These are phyloP conservation scores for Spergularia bocconei DNA, from an alignment of 148 eudicot species.

Conservation along the genomic window DNA sequence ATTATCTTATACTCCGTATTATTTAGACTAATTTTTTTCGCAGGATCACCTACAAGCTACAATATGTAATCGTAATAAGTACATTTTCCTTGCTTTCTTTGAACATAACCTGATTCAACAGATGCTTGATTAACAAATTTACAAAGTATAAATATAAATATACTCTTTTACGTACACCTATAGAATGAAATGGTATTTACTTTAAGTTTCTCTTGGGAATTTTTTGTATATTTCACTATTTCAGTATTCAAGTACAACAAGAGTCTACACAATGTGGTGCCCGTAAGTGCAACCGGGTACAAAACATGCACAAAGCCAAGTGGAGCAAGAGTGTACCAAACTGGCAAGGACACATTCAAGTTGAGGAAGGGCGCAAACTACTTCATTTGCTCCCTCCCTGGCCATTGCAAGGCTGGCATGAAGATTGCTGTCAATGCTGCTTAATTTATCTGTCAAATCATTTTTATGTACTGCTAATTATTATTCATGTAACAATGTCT, in stretches of 20 bases:
- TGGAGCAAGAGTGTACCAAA: conserved; percentile 34
- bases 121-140: too few species aligned
- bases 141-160: too few species aligned
- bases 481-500: too few species aligned
- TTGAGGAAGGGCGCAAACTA: conserved; percentile 50
- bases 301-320: conserved; percentile 32
- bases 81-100: too few species aligned
- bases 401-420: conserved; percentile 58
- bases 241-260: conserved; percentile 31
- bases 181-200: too few species aligned
- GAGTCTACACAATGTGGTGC: conserved; percentile 31
- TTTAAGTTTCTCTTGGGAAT: not conserved
- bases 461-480: not conserved
- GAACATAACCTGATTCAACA: too few species aligned
- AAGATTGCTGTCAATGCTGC: conserved; percentile 51
- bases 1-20: too few species aligned
- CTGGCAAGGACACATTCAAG: conserved; percentile 46
- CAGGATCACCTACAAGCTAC: too few species aligned
- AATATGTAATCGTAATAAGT: too few species aligned
- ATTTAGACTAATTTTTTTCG: too few species aligned
- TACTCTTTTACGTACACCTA: too few species aligned
- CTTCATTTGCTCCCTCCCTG: conserved; percentile 55
- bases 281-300: conserved; percentile 32
- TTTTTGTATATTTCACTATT: not conserved
- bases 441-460: conserved; percentile 5